Percentiles rank a stretch among this genome's conserved stretches.
These are phyloP conservation scores for Glomus cerebriforme DNA, from an alignment of 192 early-diverging fungal genomes.

Conservation along the genomic window DNA sequence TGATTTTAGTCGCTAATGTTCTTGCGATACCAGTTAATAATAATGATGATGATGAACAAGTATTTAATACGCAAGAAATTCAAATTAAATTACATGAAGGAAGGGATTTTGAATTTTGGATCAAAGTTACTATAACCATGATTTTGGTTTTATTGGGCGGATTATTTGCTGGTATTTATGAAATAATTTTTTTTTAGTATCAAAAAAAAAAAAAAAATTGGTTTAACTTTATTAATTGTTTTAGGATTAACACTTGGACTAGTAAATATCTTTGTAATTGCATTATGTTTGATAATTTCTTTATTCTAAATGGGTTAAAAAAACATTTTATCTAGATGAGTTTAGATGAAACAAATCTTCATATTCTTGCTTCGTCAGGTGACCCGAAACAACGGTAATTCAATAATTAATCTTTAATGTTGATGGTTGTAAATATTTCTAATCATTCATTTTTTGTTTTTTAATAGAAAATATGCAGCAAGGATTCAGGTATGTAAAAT, in stretches of 20 bases:
- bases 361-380: constrained; percentile 82
- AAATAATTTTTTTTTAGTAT: neutral
- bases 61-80: neutral
- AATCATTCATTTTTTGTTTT: neutral
- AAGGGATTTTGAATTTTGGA: constrained; percentile 33
- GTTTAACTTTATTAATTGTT: neutral
- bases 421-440: neutral
- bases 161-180: constrained; percentile 63
- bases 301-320: too few relatives aligned
- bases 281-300: neutral
- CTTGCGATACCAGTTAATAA: neutral
- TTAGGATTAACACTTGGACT: constrained; percentile 47
- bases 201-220: constrained; percentile 4
- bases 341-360: constrained; percentile 77
- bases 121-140: constrained; percentile 53
- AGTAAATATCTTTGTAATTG: constrained; percentile 24
- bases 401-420: neutral
- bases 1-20: neutral
- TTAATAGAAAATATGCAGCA: constrained; percentile 58
- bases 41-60: neutral
- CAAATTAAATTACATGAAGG: neutral
- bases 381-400: constrained; percentile 52
- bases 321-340: constrained; percentile 65
- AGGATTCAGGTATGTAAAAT: constrained; percentile 54
- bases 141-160: constrained; percentile 74